Base-by-base conservation (phyloP, 805 yeast genomes). In the Metschnikowia kofuensis region DNA sequence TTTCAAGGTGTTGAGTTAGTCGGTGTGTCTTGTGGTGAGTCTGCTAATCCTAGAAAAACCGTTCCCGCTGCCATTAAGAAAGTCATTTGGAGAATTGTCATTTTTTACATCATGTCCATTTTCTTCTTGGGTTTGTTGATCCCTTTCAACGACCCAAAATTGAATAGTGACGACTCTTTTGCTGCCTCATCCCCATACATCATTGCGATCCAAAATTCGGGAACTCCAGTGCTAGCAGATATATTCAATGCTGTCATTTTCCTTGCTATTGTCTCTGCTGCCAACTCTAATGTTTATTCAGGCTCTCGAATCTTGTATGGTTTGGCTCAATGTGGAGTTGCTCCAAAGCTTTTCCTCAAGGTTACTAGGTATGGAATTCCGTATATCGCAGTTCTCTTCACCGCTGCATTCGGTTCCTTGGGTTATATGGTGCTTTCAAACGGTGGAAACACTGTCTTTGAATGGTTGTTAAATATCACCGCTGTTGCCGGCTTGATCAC, bases 1-100 rank as follows among this genome's bases (percentile, higher is more conserved):
- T 85, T 78, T 65, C 90, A 85, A 69, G 91, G 91, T 66, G 83
- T 86, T 43, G 94, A 86, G 65, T 74, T 84, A 63, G 82, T 84
- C 21, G 91, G 90, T 66, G 75, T 86, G 47, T 74, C 89, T 4
- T 87, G 87, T 32, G 89, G 90, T 67, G 94, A 86, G 67, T 75
- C 85, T 44, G 74, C 75, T 29, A 83, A 83, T 63, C 90, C 91
- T 48, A 72, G 84, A 65, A 82, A 79, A 55, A 70, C 87, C 28
- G 84, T 85, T 49, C 90, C 91, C 50, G 76, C 77, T 43, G 89
- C 91, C 35, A 83, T 85, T 61, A 82, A 78, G 61, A 83, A 83
- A 58, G 89, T 85, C 35, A 75, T 84, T 48, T 70, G 76, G 65
- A 75, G 92, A 70, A 84, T 86, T 54, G 60, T 81, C 49, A 58